Base-by-base conservation (phyloP, 2,329 filamentous ascomycete species). In the Macroventuria anomochaeta region DNA sequence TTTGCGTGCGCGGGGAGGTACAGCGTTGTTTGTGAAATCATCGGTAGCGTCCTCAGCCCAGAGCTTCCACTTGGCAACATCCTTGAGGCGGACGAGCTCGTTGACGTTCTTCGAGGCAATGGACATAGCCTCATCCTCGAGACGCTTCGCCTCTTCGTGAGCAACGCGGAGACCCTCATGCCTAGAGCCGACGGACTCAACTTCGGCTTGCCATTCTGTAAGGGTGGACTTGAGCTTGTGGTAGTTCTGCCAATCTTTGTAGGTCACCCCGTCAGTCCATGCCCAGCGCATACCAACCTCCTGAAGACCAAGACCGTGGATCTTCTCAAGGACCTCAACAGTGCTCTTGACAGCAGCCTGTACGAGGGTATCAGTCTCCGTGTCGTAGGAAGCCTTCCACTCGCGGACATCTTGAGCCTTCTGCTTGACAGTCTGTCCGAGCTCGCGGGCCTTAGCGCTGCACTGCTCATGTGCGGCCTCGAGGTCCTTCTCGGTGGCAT, bases 231-330 rank as follows among this genome's bases (percentile, higher is more conserved):
- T 96, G 53, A 99, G 81, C 55, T 90, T 86, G 73, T 97, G 92
- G 70, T 96, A 99, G 73, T 93, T 95, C 55, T 88, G 86, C 95
- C 95, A 99, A 73, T 99, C 92, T 74, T 96, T 93, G 81, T 99
- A 97, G 1, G 93, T 96, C 57, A 99, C 85, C 26, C 91, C 91
- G 53, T 97, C 92, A 78, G 92, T 95, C 88, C 91, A 96, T 11
- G 93, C 92, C 93, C 95, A 99, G 55, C 78, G 83, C 86, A 96
- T 93, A 51, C 93, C 93, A 47, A 97, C 91, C 72, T 96, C 91
- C 71, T 96, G 91, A 28, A 97, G 82, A 5, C 92, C 91, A 29
- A 96, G 81, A 65, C 93, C 89, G 34, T 90, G 86, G 55, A 95
- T 93, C 68, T 86, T 85, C 59, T 93, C 89, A 26, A 97, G 83